A percentile compares a stretch with the other conserved stretches of the same genome.
These are phyloP conservation scores for Taphrina confusa DNA, from an alignment of 1,139 yeast species.

Conservation along the genomic window DNA sequence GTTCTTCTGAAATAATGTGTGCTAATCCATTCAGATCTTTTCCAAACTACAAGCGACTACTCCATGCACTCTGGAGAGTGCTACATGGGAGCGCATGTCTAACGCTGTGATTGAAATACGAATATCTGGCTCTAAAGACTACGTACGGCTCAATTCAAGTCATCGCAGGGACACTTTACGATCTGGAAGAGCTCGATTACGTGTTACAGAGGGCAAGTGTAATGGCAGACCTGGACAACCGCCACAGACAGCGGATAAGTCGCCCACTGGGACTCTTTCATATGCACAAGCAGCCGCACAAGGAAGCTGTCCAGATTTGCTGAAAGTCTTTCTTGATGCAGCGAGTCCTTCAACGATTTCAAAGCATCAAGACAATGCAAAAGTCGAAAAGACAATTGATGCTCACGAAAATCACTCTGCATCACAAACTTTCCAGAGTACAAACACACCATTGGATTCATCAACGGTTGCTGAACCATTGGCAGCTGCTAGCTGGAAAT, in stretches of 20 bases:
- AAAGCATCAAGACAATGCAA: too few relatives aligned
- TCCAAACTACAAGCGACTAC: background rate
- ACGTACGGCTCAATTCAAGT: background rate
- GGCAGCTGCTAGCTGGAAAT: background rate
- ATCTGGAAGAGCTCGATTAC: conserved; percentile 13
- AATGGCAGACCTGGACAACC: too few relatives aligned
- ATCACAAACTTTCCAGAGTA: too few relatives aligned
- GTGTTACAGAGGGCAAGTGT: background rate
- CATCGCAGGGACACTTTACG: background rate
- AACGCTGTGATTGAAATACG: conserved; percentile 11
- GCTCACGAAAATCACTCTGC: too few relatives aligned
- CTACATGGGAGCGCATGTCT: background rate
- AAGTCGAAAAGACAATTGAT: too few relatives aligned
- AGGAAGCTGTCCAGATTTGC: conserved; percentile 1
- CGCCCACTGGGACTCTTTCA: too few relatives aligned
- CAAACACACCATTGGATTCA: too few relatives aligned
- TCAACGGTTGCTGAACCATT: too few relatives aligned
- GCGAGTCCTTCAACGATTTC: background rate
- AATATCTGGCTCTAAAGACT: background rate
- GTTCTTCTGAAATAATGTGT: too few relatives aligned
- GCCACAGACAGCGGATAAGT: too few relatives aligned
- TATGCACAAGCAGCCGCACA: too few relatives aligned
- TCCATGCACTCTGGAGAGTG: background rate
- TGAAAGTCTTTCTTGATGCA: conserved; percentile 4
- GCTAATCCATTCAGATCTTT: background rate